Conservation (phyloP, 345 rosid species). For the Salix viminalis region DNA sequence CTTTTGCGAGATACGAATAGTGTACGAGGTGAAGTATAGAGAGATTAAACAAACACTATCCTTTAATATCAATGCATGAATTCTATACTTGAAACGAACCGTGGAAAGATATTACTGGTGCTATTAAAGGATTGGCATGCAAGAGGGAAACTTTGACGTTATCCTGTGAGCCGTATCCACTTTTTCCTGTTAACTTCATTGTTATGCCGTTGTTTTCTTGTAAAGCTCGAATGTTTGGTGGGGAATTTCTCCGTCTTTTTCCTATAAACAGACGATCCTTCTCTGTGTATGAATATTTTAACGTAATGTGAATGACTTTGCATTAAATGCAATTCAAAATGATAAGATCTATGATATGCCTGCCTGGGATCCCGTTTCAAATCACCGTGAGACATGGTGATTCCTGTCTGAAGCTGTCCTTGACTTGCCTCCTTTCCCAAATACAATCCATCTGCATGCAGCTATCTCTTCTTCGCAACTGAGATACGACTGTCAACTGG, state of each 20-base stretch:
- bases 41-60: too few relatives aligned
- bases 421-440: conserved; percentile 3
- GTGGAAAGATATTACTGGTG: neutral
- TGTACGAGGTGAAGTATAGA: too few relatives aligned
- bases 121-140: neutral
- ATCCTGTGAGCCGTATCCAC: conserved; percentile 23
- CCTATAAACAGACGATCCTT: conserved; percentile 32
- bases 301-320: conserved; percentile 24
- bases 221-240: conserved; percentile 36
- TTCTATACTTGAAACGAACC: too few relatives aligned
- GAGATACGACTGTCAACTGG: neutral
- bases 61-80: too few relatives aligned
- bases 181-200: conserved; percentile 32
- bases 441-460: neutral
- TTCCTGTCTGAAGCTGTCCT: conserved; percentile 24
- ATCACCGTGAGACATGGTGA: conserved; percentile 23
- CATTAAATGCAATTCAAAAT: neutral
- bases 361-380: neutral
- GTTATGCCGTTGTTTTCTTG: conserved; percentile 36
- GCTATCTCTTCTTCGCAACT: neutral
- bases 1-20: too few relatives aligned
- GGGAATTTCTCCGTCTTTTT: conserved; percentile 24
- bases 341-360: neutral
- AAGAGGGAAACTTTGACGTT: conserved; percentile 14
- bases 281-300: conserved; percentile 31